Percentiles rank a stretch among this genome's conserved stretches.
These are phyloP conservation scores for Phialophora macrospora DNA, from an alignment of 2,329 filamentous ascomycete species.

Conservation along the genomic window DNA sequence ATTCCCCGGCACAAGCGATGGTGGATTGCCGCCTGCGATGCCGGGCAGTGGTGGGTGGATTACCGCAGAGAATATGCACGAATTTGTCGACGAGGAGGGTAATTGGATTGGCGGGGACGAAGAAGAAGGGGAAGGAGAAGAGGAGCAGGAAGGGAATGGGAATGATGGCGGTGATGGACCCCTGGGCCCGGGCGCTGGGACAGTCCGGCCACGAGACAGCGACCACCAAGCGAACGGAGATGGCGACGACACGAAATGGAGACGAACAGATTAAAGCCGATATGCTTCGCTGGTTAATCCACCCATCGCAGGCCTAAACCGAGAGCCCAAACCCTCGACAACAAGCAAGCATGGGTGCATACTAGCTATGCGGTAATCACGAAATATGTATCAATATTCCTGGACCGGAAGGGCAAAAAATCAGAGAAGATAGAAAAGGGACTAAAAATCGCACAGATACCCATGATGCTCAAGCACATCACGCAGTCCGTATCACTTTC, in stretches of 20 bases:
- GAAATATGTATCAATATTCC: not conserved
- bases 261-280: conserved; percentile 54
- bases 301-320: not conserved
- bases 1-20: conserved; percentile 44
- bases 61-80: conserved; percentile 85
- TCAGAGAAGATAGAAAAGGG: not conserved
- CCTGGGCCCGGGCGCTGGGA: conserved; percentile 48
- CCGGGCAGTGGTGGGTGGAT: conserved; percentile 62
- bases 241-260: conserved; percentile 57
- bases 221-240: conserved; percentile 41
- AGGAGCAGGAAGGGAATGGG: conserved; percentile 44
- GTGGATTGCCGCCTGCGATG: conserved; percentile 53
- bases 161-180: conserved; percentile 52
- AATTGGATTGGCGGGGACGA: conserved; percentile 69
- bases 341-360: not conserved
- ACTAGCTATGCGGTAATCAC: not conserved
- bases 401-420: not conserved
- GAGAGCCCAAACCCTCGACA: not conserved
- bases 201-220: conserved; percentile 47
- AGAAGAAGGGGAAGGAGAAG: conserved; percentile 55
- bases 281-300: not conserved
- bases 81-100: conserved; percentile 80
- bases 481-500: not conserved
- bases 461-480: not conserved
- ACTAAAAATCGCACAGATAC: not conserved